Evolutionary conservation across 306 rosid species (phyloP), one percentile per base, ranked within the genome.

Genomic region (Cicer chorassanicum): DNA sequence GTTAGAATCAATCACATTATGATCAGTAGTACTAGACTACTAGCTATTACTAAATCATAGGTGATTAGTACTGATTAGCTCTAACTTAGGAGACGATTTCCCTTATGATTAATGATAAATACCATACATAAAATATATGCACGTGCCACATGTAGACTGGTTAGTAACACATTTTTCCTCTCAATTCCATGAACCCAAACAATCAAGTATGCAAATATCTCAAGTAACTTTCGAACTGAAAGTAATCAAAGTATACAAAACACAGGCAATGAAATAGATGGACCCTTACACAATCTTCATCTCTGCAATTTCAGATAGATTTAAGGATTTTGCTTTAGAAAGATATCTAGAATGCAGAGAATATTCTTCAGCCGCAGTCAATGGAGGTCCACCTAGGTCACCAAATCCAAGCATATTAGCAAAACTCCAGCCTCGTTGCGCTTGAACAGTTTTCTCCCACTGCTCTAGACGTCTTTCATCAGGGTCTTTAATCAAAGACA

Each of bases 401-500:
- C 97, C 99, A 40, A 94, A 84, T 75, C 99, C 99, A 70, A 94
- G 93, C 80, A 94, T 49, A 68, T 82, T 94, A 66, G 91, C 84
- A 74, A 83, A 89, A 84, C 85, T 90, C 95, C 94, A 94, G 57
- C 99, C 84, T 65, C 87, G 78, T 77, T 88, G 95, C 57, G 97
- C 96, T 78, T 90, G 95, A 79, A 93, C 95, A 71, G 93, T 92
- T 83, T 90, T 92, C 86, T 92, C 97, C 99, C 97, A 94, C 66
- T 90, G 99, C 82, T 94, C 99, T 75, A 82, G 84, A 76, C 93
- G 99, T 82, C 96, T 90, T 86, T 92, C 89, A 81, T 94, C 99
- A 21, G 99, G 99, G 84, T 94, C 97, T 90, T 90, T 94, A 75
- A 94, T 92, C 83, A 94, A 87, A 63, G 99, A 90, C 99, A 94